These are phyloP conservation scores for Chalaropsis ovoidea DNA, from an alignment of 2,329 filamentous ascomycete species.

Conservation along the genomic window DNA sequence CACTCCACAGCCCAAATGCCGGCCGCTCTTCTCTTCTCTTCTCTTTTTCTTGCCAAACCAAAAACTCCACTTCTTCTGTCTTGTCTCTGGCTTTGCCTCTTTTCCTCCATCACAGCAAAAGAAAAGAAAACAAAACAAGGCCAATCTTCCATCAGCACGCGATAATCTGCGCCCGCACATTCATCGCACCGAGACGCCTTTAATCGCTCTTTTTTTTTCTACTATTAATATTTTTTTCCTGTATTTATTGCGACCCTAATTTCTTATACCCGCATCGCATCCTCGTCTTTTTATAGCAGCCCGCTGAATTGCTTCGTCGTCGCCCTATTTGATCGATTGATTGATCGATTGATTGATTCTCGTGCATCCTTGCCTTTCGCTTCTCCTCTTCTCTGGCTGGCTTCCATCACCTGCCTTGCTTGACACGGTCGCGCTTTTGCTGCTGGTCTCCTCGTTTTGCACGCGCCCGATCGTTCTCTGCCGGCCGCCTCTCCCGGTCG, in stretches of 20 bases:
- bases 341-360: conserved; percentile 5
- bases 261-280: background rate
- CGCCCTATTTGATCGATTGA: background rate
- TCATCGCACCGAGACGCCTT: no score
- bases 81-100: background rate
- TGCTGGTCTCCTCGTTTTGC: background rate
- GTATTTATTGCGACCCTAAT: conserved; percentile 2
- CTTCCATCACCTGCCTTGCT: background rate
- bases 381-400: background rate
- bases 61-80: background rate
- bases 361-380: background rate
- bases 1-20: background rate
- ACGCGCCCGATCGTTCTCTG: background rate
- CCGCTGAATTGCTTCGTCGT: background rate
- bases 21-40: no score
- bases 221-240: background rate
- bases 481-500: no score
- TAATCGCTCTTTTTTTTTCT: background rate
- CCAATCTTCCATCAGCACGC: no score
- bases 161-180: no score
- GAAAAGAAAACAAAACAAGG: no score
- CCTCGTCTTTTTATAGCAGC: background rate
- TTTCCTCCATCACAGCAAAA: background rate
- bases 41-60: no score
- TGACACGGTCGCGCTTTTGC: conserved; percentile 3